Conservation (phyloP, 1,139 yeast genomes). For the Pichia sp. region DNA sequence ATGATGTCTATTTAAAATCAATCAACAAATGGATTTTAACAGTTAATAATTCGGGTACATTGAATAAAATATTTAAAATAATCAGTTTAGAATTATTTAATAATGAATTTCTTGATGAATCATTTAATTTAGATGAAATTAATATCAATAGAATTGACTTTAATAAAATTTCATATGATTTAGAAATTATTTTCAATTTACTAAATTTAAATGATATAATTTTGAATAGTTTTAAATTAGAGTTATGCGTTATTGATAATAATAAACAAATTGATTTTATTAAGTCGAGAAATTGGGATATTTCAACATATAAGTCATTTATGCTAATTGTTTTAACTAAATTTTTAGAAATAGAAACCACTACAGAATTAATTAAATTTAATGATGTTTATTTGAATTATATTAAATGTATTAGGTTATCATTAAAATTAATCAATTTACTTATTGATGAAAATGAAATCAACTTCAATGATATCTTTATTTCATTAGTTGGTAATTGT, state of each 20-base stretch:
- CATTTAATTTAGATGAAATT: conserved; percentile 19
- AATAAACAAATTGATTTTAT: conserved; percentile 36
- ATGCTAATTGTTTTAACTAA: conserved; percentile 42
- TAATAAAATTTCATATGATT: conserved; percentile 51
- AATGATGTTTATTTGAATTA: conserved; percentile 25
- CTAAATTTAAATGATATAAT: conserved; percentile 41
- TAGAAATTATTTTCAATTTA: conserved; percentile 46
- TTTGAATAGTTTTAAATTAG: conserved; percentile 45
- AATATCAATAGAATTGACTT: conserved; percentile 44
- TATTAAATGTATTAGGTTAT: conserved; percentile 29
- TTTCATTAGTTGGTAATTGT: conserved; percentile 25
- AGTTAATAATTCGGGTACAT: conserved; percentile 47
- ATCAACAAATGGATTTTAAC: conserved; percentile 53
- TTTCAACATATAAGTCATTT: conserved; percentile 59
- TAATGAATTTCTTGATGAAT: conserved; percentile 28
- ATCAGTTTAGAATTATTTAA: conserved; percentile 46
- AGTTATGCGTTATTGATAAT: conserved; percentile 49
- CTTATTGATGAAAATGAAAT: conserved; percentile 53
- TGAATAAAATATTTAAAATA: conserved; percentile 55
- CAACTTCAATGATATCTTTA: conserved; percentile 39
- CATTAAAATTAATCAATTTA: conserved; percentile 39
- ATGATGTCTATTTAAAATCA: conserved; percentile 38
- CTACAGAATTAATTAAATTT: conserved; percentile 19
- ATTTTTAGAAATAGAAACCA: conserved; percentile 34
- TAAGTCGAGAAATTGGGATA: conserved; percentile 41